Conservation (phyloP, 352 stramenopile species). For the Phytophthora meadii region DNA sequence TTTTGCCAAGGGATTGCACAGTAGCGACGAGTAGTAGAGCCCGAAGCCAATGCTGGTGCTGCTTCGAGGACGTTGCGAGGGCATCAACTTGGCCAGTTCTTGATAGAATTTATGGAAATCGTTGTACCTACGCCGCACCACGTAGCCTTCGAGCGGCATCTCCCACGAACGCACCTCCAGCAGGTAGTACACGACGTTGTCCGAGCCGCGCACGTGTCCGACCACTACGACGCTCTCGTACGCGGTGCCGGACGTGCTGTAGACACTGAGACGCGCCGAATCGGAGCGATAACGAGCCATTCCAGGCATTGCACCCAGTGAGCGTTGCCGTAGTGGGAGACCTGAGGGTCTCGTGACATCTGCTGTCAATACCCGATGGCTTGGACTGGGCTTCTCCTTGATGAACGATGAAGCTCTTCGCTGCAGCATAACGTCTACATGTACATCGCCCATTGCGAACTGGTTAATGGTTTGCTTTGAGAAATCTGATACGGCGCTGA, state of each 20-base stretch:
- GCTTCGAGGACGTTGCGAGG: conserved; percentile 36
- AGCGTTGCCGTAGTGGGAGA: conserved; percentile 39
- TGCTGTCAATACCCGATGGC: not conserved
- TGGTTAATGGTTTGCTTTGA: not conserved
- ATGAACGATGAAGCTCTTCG: conserved; percentile 15
- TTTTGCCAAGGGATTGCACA: conserved; percentile 55
- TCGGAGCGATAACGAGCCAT: conserved; percentile 47
- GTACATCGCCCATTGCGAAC: conserved; percentile 29
- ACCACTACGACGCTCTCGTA: conserved; percentile 83
- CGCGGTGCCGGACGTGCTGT: conserved; percentile 68
- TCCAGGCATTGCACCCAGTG: conserved; percentile 28
- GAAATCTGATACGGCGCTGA: conserved; percentile 28
- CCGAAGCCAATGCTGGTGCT: conserved; percentile 33
- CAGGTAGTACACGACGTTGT: conserved; percentile 81
- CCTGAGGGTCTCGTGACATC: conserved; percentile 16
- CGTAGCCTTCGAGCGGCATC: conserved; percentile 79
- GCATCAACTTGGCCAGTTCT: conserved; percentile 62
- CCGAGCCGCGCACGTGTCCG: conserved; percentile 61
- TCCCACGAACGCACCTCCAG: conserved; percentile 78
- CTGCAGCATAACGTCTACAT: conserved; percentile 11
- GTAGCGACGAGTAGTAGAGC: conserved; percentile 54
- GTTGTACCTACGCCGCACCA: conserved; percentile 78
- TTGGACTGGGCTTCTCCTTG: conserved; percentile 14
- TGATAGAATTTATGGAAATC: conserved; percentile 77
- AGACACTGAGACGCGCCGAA: conserved; percentile 56